Percentiles rank a stretch among this genome's conserved stretches.
These are phyloP conservation scores for Exutisphaerella laricina DNA, from an alignment of 2,329 filamentous ascomycete genomes.

Conservation along the genomic window DNA sequence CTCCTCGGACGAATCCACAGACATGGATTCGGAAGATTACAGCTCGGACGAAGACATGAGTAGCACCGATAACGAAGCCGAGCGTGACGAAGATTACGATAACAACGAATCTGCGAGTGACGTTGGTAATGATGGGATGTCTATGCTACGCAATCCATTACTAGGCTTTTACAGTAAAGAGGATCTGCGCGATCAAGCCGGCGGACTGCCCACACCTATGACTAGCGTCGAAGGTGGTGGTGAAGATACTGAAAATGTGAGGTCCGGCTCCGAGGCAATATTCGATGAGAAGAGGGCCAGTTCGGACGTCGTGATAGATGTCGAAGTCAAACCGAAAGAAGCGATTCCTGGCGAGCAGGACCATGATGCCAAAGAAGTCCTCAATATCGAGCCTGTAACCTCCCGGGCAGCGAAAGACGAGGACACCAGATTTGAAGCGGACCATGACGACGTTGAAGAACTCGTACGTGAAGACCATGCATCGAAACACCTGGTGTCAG, in stretches of 20 bases:
- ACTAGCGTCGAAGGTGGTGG: conserved; percentile 30
- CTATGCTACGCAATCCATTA: conserved; percentile 15
- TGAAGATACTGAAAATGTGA: conserved; percentile 17
- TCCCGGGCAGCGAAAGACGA: not conserved
- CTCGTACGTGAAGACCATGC: conserved; percentile 24
- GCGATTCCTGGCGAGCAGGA: conserved; percentile 5
- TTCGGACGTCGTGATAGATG: not conserved
- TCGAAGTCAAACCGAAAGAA: not conserved
- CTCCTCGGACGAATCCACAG: conserved; percentile 34
- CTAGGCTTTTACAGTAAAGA: conserved; percentile 28
- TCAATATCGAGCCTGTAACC: not conserved
- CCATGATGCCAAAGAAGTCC: conserved; percentile 27
- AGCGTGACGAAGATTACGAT: conserved; percentile 25
- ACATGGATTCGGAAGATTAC: conserved; percentile 34
- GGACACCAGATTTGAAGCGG: not conserved
- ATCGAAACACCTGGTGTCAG: conserved; percentile 30
- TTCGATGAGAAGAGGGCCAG: conserved; percentile 9
- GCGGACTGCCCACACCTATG: conserved; percentile 30
- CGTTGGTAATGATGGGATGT: conserved; percentile 22
- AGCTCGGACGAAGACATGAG: conserved; percentile 36
- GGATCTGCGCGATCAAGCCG: conserved; percentile 23
- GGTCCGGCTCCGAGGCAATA: conserved; percentile 17
- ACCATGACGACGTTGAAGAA: conserved; percentile 23
- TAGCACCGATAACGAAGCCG: conserved; percentile 33
- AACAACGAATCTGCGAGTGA: conserved; percentile 24